Conservation (phyloP, 768 basidiomycete species). For the Tubosaeta sp. region DNA sequence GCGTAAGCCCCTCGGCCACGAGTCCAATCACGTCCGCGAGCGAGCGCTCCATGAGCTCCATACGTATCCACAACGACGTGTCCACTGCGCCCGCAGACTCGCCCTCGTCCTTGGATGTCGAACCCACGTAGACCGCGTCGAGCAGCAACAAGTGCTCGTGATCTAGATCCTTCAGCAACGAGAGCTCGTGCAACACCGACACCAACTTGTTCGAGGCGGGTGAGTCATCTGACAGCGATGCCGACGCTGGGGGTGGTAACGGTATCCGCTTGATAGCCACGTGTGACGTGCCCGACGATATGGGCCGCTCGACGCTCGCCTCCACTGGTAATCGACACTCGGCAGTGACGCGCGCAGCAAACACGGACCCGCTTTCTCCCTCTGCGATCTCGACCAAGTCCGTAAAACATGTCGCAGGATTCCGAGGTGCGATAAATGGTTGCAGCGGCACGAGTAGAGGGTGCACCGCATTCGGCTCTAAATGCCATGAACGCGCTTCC, state of each 20-base stretch:
- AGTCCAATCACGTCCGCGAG: constrained; percentile 75
- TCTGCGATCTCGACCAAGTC: constrained; percentile 78
- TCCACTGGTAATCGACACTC: background rate
- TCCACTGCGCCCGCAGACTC: constrained; percentile 29
- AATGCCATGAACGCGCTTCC: background rate
- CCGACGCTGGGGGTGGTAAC: constrained; percentile 40
- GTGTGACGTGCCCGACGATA: constrained; percentile 32
- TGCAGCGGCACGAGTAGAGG: constrained; percentile 42
- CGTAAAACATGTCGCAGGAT: constrained; percentile 61
- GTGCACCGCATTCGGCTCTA: constrained; percentile 5
- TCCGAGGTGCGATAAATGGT: constrained; percentile 60
- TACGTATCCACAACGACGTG: constrained; percentile 76
- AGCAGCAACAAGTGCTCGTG: constrained; percentile 63
- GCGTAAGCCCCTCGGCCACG: constrained; percentile 53
- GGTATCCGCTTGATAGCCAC: constrained; percentile 77
- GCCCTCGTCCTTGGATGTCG: constrained; percentile 26
- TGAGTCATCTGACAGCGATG: constrained; percentile 16
- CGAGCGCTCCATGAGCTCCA: constrained; percentile 89
- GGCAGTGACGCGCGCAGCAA: constrained; percentile 34
- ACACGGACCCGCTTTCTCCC: constrained; percentile 77
- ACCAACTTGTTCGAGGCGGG: constrained; percentile 55
- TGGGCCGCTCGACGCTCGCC: constrained; percentile 14
- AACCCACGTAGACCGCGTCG: constrained; percentile 68
- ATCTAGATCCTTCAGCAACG: constrained; percentile 50
- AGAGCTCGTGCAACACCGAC: constrained; percentile 60